Evolutionary conservation across 768 basidiomycete genomes (phyloP).

Genomic region (Neoboletus subvelutipes): DNA sequence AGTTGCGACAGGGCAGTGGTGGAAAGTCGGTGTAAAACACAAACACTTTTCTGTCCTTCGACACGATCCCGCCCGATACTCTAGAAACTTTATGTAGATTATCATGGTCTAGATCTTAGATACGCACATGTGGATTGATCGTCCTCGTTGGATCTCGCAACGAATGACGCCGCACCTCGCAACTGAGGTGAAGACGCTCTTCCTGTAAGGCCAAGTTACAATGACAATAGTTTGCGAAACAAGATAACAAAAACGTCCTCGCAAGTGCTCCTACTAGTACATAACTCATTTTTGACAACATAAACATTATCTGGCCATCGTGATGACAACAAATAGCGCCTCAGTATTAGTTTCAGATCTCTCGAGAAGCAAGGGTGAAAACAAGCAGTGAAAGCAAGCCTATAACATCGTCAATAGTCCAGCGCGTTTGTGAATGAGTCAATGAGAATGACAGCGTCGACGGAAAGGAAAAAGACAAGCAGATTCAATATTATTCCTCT

Average conservation of each 20-base stretch:
- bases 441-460: not conserved
- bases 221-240: not conserved
- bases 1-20: not conserved
- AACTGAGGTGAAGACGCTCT: not conserved
- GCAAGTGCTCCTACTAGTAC: slow-evolving; percentile 4
- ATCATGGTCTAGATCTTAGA: not conserved
- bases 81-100: not conserved
- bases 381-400: not conserved
- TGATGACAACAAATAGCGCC: not conserved
- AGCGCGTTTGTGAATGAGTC: not conserved
- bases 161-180: not conserved
- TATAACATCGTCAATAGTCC: slow-evolving; percentile 1
- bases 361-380: not conserved
- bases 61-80: not conserved
- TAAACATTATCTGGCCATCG: slow-evolving; percentile 3
- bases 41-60: not conserved
- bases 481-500: slow-evolving; percentile 23
- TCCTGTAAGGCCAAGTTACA: not conserved
- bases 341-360: slow-evolving; percentile 7
- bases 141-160: not conserved
- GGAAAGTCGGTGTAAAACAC: not conserved
- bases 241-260: slow-evolving; percentile 8
- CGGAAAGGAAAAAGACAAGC: not conserved
- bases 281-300: slow-evolving; percentile 8
- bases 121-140: not conserved